A percentile compares a stretch with the other conserved stretches of the same genome.
phyloP scores from a whole-genome alignment of 2,329 filamentous ascomycete species.

The Fusarium piperis region DNA sequence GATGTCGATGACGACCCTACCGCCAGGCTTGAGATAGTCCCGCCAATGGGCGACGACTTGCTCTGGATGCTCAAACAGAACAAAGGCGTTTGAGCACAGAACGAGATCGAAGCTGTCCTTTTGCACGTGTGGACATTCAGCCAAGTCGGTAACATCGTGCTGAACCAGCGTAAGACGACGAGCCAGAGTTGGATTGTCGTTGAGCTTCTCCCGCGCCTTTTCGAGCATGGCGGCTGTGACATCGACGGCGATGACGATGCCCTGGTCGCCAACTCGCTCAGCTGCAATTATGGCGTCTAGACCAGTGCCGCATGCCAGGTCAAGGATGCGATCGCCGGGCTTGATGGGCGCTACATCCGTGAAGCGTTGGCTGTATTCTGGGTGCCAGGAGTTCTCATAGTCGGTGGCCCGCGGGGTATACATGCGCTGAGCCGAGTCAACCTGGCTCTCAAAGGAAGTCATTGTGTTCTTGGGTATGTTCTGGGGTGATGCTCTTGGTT shows the following conservation, averaged over 20 bases:
- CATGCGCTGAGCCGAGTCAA: conserved; percentile 41
- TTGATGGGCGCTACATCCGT: conserved; percentile 38
- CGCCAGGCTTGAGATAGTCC: conserved; percentile 41
- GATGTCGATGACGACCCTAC: conserved; percentile 46
- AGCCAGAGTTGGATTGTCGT: conserved; percentile 20
- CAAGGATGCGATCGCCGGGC: conserved; percentile 42
- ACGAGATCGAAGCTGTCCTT: conserved; percentile 44
- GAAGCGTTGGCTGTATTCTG: conserved; percentile 45
- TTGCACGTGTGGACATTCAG: conserved; percentile 22
- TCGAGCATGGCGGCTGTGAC: conserved; percentile 46
- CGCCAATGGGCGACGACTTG: conserved; percentile 43
- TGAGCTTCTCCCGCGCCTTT: conserved; percentile 37
- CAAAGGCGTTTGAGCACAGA: conserved; percentile 49
- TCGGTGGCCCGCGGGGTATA: conserved; percentile 44
- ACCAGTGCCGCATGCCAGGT: conserved; percentile 50
- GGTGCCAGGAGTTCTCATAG: conserved; percentile 49
- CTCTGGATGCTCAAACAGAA: conserved; percentile 43
- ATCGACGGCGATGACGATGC: conserved; percentile 46
- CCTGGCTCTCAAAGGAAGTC: conserved; percentile 13
- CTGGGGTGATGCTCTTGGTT: neutral
- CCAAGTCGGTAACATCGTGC: conserved; percentile 44
- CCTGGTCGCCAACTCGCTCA: conserved; percentile 37
- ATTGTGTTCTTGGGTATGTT: neutral
- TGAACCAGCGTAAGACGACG: conserved; percentile 38
- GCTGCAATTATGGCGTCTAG: conserved; percentile 46